A percentile compares a stretch with the other conserved stretches of the same genome.
phyloP scores from a whole-genome alignment of 495 filamentous ascomycete species.

The Xylaria palmicola region DNA sequence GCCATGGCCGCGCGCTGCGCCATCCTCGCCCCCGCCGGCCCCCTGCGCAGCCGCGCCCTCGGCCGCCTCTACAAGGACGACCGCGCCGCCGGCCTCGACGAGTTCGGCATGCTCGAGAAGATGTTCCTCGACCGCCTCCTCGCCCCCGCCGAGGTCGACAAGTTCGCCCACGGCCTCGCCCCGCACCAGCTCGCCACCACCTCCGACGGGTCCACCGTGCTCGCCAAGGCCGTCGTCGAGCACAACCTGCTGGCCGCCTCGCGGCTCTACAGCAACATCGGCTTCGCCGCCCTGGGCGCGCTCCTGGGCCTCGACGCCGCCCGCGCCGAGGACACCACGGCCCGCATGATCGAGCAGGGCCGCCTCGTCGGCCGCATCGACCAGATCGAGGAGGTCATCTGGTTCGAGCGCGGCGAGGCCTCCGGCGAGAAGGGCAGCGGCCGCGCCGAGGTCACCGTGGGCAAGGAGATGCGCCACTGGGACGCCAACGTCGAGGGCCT shows the following conservation, averaged over 20 bases:
- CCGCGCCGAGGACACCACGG: conserved; percentile 87
- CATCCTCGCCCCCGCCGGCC: conserved; percentile 90
- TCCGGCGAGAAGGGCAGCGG: conserved; percentile 62
- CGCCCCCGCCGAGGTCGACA: conserved; percentile 72
- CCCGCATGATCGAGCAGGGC: conserved; percentile 92
- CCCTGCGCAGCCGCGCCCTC: conserved; percentile 73
- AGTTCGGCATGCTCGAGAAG: conserved; percentile 91
- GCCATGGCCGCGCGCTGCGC: conserved; percentile 89
- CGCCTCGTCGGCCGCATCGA: conserved; percentile 85
- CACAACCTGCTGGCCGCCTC: conserved; percentile 90
- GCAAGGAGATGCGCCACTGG: conserved; percentile 76
- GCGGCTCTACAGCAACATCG: conserved; percentile 86
- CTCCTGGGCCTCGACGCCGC: conserved; percentile 77
- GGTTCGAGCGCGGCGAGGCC: conserved; percentile 72
- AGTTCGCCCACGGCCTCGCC: conserved; percentile 75
- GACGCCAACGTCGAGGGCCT: conserved; percentile 82
- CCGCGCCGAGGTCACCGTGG: conserved; percentile 56
- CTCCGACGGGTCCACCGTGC: conserved; percentile 84
- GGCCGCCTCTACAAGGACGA: conserved; percentile 93
- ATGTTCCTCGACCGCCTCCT: conserved; percentile 93
- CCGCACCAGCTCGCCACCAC: conserved; percentile 89
- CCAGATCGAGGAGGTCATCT: conserved; percentile 87
- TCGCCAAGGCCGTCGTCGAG: conserved; percentile 92
- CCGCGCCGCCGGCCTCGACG: conserved; percentile 67
- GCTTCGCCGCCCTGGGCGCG: conserved; percentile 69